Base-by-base conservation (phyloP, 495 filamentous ascomycete species). In the Penicillium steckii region DNA sequence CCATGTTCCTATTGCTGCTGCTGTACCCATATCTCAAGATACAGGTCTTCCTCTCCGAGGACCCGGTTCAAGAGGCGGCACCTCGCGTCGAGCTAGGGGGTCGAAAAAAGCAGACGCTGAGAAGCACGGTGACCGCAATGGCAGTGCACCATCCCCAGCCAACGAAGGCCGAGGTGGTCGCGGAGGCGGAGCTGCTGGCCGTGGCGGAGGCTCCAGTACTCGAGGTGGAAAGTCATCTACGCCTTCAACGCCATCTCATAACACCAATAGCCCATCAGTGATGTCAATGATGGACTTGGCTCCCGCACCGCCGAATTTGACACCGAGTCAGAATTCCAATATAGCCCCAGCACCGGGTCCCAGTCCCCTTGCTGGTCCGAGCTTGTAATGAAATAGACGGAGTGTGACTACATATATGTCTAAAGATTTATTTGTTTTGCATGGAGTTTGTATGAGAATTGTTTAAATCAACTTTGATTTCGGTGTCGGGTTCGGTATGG, bases 61-160 rank as follows among this genome's bases (percentile, higher is more conserved):
- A 3, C 83, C 89, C 2, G 88, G 89, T 2, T 88, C 88, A 12
- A 78, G 90, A 23, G 91, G 91, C 33, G 89, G 90, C n/a, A 86
- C 84, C 3, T 81, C 84, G 23, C 77, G 93, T 50, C 95, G 94
- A 57, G 86, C 88, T 12, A 80, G 93, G 10, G 82, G 87, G 48
- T 88, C 85, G 25, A 97, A 96, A 68, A 84, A 88, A 25, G 85
- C 83, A 43, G 76, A 82, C 12, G 67, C 72, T 17, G 81, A 86
- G 57, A 86, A 89, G 53, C 76, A 79, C 68, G 91, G 26, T 8
- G 60, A 65, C 0, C 48, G 53, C 8, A 50, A 43, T 29, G 56
- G 57, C 35, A 49, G 50, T 8, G 44, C 57, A 7, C 46, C 65
- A 0, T 60, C 65, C 0, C 18, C 63, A n/a, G 54, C 64, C 13